Conservation (phyloP, 2,329 filamentous ascomycete species). For the Sclerotinia trifoliorum region DNA sequence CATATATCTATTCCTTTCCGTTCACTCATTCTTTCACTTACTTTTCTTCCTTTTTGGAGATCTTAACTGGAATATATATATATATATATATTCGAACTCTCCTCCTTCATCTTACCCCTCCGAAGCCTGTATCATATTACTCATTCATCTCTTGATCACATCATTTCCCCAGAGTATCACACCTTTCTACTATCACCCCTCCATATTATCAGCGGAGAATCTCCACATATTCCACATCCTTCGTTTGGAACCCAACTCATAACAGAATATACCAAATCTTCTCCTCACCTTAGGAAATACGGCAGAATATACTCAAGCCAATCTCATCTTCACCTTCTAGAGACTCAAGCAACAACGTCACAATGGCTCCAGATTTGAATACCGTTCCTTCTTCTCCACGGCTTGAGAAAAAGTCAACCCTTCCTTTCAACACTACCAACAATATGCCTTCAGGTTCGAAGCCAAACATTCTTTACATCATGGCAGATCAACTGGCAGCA, state of each 20-base stretch:
- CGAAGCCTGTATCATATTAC: not conserved
- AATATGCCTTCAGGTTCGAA: conserved; percentile 39
- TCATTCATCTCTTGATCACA: conserved; percentile 2
- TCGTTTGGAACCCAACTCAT: not conserved
- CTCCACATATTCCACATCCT: not conserved
- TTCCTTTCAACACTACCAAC: conserved; percentile 35
- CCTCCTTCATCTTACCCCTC: not conserved
- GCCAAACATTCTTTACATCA: conserved; percentile 87
- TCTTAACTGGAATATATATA: not conserved
- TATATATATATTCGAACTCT: not conserved
- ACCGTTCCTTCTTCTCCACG: conserved; percentile 60
- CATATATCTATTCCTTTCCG: conserved; percentile 11
- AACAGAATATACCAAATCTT: not conserved
- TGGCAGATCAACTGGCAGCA: conserved; percentile 93
- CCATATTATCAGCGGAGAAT: not conserved
- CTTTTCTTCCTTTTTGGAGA: not conserved
- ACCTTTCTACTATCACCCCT: conserved; percentile 6
- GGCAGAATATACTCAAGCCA: too few species aligned
- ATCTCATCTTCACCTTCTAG: too few species aligned
- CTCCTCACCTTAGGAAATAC: not conserved
- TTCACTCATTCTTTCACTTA: not conserved
- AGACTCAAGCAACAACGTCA: not conserved
- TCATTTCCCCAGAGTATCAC: conserved; percentile 16
- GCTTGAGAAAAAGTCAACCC: conserved; percentile 26
- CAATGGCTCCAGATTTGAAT: conserved; percentile 73